Conservation (phyloP, 768 basidiomycete genomes). For the Exidia glandulosa region DNA sequence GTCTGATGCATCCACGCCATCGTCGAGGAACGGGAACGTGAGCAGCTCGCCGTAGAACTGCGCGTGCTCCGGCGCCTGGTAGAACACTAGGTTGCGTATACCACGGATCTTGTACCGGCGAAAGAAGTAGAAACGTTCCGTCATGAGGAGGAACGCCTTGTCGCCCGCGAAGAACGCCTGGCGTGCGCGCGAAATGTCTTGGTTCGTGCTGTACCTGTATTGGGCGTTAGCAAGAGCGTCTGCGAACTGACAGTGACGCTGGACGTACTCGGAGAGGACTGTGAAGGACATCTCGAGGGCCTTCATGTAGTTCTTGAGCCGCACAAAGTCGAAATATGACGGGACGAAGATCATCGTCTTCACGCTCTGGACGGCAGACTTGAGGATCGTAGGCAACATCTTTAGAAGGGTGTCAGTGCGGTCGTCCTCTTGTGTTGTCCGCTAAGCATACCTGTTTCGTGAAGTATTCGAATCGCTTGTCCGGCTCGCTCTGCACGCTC, state of each 20-base stretch:
- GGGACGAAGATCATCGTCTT: slow-evolving; percentile 87
- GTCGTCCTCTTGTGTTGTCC: background rate
- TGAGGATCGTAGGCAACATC: slow-evolving; percentile 72
- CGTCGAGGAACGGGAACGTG: slow-evolving; percentile 82
- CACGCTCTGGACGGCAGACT: slow-evolving; percentile 86
- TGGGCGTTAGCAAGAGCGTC: slow-evolving; percentile 25
- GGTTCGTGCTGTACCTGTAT: slow-evolving; percentile 85
- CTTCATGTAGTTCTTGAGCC: slow-evolving; percentile 80
- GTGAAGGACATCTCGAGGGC: slow-evolving; percentile 57
- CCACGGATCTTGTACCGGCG: slow-evolving; percentile 91
- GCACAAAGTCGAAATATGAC: slow-evolving; percentile 93
- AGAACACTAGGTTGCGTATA: slow-evolving; percentile 87
- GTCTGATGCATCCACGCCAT: slow-evolving; percentile 77
- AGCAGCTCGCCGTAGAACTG: slow-evolving; percentile 88
- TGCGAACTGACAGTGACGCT: background rate
- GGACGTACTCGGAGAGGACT: slow-evolving; percentile 77
- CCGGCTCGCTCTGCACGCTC: slow-evolving; percentile 66
- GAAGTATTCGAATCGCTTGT: slow-evolving; percentile 81
- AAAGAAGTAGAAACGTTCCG: slow-evolving; percentile 99
- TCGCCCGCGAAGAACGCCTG: slow-evolving; percentile 86
- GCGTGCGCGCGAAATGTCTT: slow-evolving; percentile 88
- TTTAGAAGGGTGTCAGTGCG: too few relatives aligned
- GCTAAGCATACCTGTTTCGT: slow-evolving; percentile 56
- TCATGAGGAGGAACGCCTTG: slow-evolving; percentile 78
- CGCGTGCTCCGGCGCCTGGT: slow-evolving; percentile 81